These are phyloP conservation scores for Graphilbum ipis-grandicollis DNA, from an alignment of 2,329 filamentous ascomycete species.

Conservation along the genomic window DNA sequence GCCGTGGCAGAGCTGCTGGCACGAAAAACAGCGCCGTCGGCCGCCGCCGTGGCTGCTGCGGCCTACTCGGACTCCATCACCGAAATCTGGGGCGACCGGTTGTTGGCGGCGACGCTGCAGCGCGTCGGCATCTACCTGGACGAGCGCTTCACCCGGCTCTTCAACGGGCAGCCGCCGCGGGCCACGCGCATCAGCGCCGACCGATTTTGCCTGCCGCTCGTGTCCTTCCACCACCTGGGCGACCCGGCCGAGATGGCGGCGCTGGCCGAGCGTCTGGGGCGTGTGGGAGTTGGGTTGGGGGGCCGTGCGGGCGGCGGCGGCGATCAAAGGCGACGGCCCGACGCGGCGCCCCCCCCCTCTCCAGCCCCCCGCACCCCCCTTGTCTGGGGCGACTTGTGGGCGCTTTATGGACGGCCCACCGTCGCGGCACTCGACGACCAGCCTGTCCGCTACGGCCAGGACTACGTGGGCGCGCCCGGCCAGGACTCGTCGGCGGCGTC, in stretches of 20 bases:
- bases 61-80: slow-evolving; percentile 27
- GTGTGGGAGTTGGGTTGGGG: slow-evolving; percentile 10
- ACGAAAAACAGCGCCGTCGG: too few species aligned
- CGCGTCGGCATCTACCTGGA: slow-evolving; percentile 36
- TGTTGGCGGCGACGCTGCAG: slow-evolving; percentile 34
- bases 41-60: too few species aligned
- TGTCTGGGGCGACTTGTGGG: slow-evolving; percentile 32
- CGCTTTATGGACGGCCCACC: slow-evolving; percentile 25
- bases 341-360: too few species aligned
- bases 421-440: slow-evolving; percentile 19
- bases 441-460: slow-evolving; percentile 21
- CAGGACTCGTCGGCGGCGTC: slow-evolving; percentile 26
- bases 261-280: slow-evolving; percentile 23
- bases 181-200: slow-evolving; percentile 31
- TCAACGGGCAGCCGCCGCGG: slow-evolving; percentile 35
- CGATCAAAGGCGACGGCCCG: background rate
- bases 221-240: slow-evolving; percentile 35
- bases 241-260: slow-evolving; percentile 25
- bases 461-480: slow-evolving; percentile 28
- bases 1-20: slow-evolving; percentile 29
- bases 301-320: background rate
- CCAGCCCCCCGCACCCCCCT: too few species aligned
- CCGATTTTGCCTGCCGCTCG: slow-evolving; percentile 33
- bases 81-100: slow-evolving; percentile 34
- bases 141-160: slow-evolving; percentile 33